A percentile compares a stretch with the other conserved stretches of the same genome.
Conservation (phyloP, 352 stramenopile species). For the Phytopythium oedochilum region DNA sequence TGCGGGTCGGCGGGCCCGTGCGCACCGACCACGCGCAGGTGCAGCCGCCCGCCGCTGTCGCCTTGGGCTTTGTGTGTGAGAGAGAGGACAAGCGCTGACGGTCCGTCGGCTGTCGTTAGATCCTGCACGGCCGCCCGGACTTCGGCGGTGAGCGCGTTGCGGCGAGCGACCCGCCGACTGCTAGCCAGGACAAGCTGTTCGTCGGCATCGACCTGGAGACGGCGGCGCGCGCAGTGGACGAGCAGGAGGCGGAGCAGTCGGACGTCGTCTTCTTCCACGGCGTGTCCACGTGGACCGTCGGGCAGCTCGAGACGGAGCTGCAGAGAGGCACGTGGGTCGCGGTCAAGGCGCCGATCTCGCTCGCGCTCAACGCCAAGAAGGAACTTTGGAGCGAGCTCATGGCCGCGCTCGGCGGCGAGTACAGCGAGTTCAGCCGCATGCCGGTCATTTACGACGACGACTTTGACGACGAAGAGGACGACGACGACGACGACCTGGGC, state of each 20-base stretch:
- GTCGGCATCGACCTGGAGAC: constrained; percentile 61
- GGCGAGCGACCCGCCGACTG: constrained; percentile 40
- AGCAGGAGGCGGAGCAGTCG: constrained; percentile 39
- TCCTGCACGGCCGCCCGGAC: constrained; percentile 49
- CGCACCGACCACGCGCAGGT: constrained; percentile 61
- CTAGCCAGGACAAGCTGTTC: constrained; percentile 45
- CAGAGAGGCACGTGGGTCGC: constrained; percentile 66
- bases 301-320: constrained; percentile 70
- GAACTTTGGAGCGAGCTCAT: constrained; percentile 75
- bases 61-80: neutral
- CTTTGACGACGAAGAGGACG: neutral
- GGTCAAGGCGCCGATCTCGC: constrained; percentile 63
- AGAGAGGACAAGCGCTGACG: neutral
- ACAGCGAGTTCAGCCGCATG: constrained; percentile 65
- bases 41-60: neutral
- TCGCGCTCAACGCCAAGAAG: constrained; percentile 57
- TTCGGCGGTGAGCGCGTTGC: constrained; percentile 56
- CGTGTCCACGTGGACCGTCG: constrained; percentile 61
- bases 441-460: constrained; percentile 46
- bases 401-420: constrained; percentile 59
- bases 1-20: constrained; percentile 60
- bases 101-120: constrained; percentile 15
- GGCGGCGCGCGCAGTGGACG: constrained; percentile 51
- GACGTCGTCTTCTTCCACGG: constrained; percentile 81
- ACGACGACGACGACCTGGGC: constrained; percentile 3